A percentile compares a stretch with the other conserved stretches of the same genome.
Conservation (phyloP, 2,329 filamentous ascomycete genomes). For the Teratosphaeria nubilosa region DNA sequence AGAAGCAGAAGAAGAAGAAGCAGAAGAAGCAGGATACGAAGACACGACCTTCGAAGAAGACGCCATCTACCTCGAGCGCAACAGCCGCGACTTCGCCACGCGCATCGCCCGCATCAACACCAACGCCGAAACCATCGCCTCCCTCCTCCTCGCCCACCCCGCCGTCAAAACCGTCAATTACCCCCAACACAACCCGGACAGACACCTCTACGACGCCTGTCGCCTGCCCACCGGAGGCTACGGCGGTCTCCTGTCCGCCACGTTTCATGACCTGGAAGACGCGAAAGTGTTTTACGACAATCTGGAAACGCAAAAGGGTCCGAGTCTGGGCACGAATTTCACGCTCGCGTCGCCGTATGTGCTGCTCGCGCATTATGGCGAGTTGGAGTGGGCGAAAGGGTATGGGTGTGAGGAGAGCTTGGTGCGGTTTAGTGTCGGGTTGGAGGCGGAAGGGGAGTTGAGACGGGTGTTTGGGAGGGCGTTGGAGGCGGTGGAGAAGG, state of each 20-base stretch:
- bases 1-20: slow-evolving; percentile 13
- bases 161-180: slow-evolving; percentile 75
- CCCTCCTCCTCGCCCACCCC: slow-evolving; percentile 51
- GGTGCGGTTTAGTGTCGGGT: slow-evolving; percentile 76
- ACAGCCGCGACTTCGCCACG: slow-evolving; percentile 80
- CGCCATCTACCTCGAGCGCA: slow-evolving; percentile 86
- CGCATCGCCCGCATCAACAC: slow-evolving; percentile 75
- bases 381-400: slow-evolving; percentile 79
- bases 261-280: slow-evolving; percentile 59
- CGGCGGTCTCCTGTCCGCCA: slow-evolving; percentile 77
- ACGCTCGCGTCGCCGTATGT: slow-evolving; percentile 85
- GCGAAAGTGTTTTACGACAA: slow-evolving; percentile 77
- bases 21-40: slow-evolving; percentile 50
- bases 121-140: slow-evolving; percentile 76
- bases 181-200: slow-evolving; percentile 65
- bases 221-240: slow-evolving; percentile 65
- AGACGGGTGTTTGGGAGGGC: slow-evolving; percentile 55
- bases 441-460: slow-evolving; percentile 67
- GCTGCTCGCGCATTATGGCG: slow-evolving; percentile 79
- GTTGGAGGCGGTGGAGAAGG: slow-evolving; percentile 47
- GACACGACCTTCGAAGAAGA: slow-evolving; percentile 94
- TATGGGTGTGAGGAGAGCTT: slow-evolving; percentile 75
- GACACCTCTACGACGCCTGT: slow-evolving; percentile 66
- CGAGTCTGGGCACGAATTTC: slow-evolving; percentile 93
- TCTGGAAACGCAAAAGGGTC: slow-evolving; percentile 82